These are phyloP conservation scores for Thielaviopsis punctulata DNA, from an alignment of 2,329 filamentous ascomycete genomes.

Conservation along the genomic window DNA sequence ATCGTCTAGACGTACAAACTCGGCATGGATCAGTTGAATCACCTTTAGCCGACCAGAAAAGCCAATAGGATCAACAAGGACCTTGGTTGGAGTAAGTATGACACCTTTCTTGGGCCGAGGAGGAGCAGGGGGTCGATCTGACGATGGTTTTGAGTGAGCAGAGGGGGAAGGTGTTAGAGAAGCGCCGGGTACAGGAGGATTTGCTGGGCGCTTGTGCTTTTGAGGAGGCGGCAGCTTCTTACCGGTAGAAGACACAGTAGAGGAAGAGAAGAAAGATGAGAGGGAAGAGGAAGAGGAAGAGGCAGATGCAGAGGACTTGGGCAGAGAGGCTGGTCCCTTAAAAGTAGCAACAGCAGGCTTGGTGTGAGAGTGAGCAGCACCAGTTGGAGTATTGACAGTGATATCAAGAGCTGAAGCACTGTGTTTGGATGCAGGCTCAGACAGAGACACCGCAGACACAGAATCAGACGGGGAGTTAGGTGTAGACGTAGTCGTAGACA, in stretches of 20 bases:
- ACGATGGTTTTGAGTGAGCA: not conserved
- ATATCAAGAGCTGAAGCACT: not conserved
- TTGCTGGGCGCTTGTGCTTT: not conserved
- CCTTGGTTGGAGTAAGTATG: slow-evolving; percentile 3
- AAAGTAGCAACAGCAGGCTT: not conserved
- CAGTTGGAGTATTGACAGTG: no score
- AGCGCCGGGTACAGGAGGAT: not conserved
- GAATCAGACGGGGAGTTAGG: no score
- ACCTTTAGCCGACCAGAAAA: slow-evolving; percentile 8
- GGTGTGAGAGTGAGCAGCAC: not conserved
- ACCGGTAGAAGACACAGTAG: not conserved
- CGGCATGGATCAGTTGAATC: slow-evolving; percentile 7
- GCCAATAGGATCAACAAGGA: not conserved
- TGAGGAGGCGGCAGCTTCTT: not conserved
- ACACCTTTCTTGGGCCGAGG: slow-evolving; percentile 2
- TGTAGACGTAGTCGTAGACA: no score
- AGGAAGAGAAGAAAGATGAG: no score
- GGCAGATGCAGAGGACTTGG: not conserved
- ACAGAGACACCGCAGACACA: not conserved
- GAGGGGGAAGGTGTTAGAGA: not conserved
- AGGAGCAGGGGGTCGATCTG: not conserved
- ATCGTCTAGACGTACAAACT: slow-evolving; percentile 6
- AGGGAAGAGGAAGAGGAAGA: not conserved
- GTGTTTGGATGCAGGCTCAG: no score
- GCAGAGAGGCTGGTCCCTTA: not conserved